phyloP scores from a whole-genome alignment of 768 basidiomycete species.

The Pulveroboletus ravenelii region DNA sequence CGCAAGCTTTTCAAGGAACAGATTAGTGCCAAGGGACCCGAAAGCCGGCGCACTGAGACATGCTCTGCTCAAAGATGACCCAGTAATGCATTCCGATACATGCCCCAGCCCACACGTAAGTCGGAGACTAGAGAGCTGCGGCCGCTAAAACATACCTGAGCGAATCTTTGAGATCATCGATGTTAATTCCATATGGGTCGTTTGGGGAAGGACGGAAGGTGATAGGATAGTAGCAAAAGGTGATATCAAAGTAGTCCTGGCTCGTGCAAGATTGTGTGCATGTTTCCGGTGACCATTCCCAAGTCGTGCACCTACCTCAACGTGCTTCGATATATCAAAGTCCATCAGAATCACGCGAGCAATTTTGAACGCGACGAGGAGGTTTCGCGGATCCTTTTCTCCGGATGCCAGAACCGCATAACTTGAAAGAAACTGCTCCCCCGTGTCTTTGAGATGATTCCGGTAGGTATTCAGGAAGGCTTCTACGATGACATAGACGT shows the following conservation, averaged over 20 bases:
- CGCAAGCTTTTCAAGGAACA: slow-evolving; percentile 89
- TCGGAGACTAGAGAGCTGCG: background rate
- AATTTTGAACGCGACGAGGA: slow-evolving; percentile 86
- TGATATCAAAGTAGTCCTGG: slow-evolving; percentile 89
- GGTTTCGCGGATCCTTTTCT: slow-evolving; percentile 95
- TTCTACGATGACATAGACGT: slow-evolving; percentile 79
- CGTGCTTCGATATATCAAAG: slow-evolving; percentile 68
- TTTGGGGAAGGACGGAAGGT: slow-evolving; percentile 92
- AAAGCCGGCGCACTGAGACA: slow-evolving; percentile 80
- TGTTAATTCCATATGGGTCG: slow-evolving; percentile 88
- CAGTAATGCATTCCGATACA: background rate
- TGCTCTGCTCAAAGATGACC: slow-evolving; percentile 33
- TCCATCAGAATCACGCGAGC: slow-evolving; percentile 82
- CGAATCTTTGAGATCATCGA: slow-evolving; percentile 74
- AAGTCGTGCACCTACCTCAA: slow-evolving; percentile 60
- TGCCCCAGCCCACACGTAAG: background rate
- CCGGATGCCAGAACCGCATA: slow-evolving; percentile 86
- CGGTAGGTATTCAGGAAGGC: slow-evolving; percentile 36
- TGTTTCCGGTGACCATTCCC: background rate
- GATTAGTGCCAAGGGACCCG: slow-evolving; percentile 76
- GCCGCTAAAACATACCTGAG: slow-evolving; percentile 47
- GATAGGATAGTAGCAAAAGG: slow-evolving; percentile 98
- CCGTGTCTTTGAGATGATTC: slow-evolving; percentile 66
- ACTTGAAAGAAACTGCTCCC: slow-evolving; percentile 63
- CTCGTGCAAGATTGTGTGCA: background rate